Percentiles rank a stretch among this genome's conserved stretches.
Evolutionary conservation across 1,284 basidiomycete genomes (phyloP).

Genomic region (Marasmius oreades): DNA sequence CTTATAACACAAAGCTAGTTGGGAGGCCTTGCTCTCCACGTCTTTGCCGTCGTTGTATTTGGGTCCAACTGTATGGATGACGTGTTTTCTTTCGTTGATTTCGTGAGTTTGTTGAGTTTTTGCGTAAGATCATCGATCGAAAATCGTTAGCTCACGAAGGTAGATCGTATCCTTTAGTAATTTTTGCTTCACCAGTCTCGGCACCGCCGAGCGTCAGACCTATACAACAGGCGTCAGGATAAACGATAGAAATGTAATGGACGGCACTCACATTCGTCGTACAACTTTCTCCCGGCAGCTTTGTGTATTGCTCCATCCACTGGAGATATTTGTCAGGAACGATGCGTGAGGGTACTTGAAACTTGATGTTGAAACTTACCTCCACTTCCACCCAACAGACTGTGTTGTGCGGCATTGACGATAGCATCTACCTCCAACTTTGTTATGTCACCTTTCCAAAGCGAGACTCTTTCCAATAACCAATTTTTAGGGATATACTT

Average conservation of each 20-base stretch:
- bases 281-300: conserved; percentile 74
- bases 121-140: background rate
- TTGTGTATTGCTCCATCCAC: conserved; percentile 87
- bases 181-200: conserved; percentile 80
- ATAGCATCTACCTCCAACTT: conserved; percentile 71
- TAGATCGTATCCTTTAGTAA: conserved; percentile 71
- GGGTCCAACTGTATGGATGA: conserved; percentile 93
- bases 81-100: conserved; percentile 45
- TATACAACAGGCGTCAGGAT: conserved; percentile 23
- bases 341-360: background rate
- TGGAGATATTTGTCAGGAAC: conserved; percentile 22
- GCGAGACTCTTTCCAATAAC: background rate
- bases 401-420: conserved; percentile 85
- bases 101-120: background rate
- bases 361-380: background rate
- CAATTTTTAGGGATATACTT: background rate
- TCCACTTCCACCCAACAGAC: conserved; percentile 57
- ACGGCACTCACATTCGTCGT: conserved; percentile 63
- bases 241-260: conserved; percentile 6
- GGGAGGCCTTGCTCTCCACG: conserved; percentile 58
- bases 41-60: conserved; percentile 51
- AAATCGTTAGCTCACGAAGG: conserved; percentile 52
- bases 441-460: conserved; percentile 78
- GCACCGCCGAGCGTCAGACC: conserved; percentile 73
- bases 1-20: conserved; percentile 76